Base-by-base conservation (phyloP, 495 filamentous ascomycete genomes). In the Penicillium pancosmium region DNA sequence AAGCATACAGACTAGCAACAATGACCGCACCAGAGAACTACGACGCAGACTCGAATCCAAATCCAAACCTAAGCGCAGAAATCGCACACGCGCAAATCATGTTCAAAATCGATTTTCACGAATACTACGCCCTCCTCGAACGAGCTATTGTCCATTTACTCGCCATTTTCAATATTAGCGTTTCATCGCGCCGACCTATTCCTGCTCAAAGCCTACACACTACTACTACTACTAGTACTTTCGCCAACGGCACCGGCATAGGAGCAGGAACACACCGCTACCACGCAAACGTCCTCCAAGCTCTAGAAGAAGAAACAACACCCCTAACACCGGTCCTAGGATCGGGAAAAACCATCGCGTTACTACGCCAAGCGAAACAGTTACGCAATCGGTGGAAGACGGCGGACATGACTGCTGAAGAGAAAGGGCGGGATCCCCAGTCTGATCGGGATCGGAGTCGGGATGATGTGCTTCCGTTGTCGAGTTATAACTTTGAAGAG, bases 101-200 rank as follows among this genome's bases (percentile, higher is more conserved):
- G 79, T 89, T 89, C 73, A 88, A 88, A 65, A 72, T 88, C 7
- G 86, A 89, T 60, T 89, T 88, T 60, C 83, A 86, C 71, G 86
- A 89, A 59, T 89, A 82, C 73, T 88, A 88, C 76, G 82, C 84
- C 57, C 72, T 87, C 1, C 75, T 88, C 16, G 86, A 89, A 68
- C 82, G 86, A 7, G 83, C 83, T 0, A 74, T 88, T 4, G 83
- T 87, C 1, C 84, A 86, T 50, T 68, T 87, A 5, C 76, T 87
- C 23, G 79, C 72, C 0, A 79, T 88, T 0, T 86, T 82, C 50
- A 82, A 80, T 15, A 78, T 88, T 3, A 57, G 56, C 0, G 73
- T 87, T 1, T 70, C 72, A 7, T 59, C 72, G 6, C 43, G 19
- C 0, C 19, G 10, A 48, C 19, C 23, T 3, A 21, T 3, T 23